These are phyloP conservation scores for Hypoxylon crocopeplum DNA, from an alignment of 495 filamentous ascomycete species.

Conservation along the genomic window DNA sequence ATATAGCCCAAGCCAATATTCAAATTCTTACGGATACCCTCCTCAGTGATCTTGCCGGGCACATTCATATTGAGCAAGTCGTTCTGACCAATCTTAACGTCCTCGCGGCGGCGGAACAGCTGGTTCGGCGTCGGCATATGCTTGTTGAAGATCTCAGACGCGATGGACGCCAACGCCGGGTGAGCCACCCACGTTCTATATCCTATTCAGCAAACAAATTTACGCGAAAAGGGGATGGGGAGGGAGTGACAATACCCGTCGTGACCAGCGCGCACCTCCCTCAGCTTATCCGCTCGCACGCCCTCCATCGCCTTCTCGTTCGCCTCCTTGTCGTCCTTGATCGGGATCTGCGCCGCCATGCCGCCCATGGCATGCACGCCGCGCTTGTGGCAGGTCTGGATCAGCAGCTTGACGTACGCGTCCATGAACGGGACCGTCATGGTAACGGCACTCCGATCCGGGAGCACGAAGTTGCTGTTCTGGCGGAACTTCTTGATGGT, in stretches of 20 bases:
- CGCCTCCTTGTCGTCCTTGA: slow-evolving; percentile 89
- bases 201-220: too few relatives aligned
- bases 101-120: slow-evolving; percentile 87
- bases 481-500: slow-evolving; percentile 99
- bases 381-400: slow-evolving; percentile 95
- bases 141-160: slow-evolving; percentile 95
- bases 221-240: not conserved
- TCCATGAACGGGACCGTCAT: slow-evolving; percentile 99
- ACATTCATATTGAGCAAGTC: slow-evolving; percentile 99
- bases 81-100: slow-evolving; percentile 83
- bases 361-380: slow-evolving; percentile 99
- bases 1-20: slow-evolving; percentile 97
- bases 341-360: slow-evolving; percentile 98
- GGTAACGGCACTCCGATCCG: slow-evolving; percentile 88
- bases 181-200: slow-evolving; percentile 87
- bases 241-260: slow-evolving; percentile 64
- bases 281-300: slow-evolving; percentile 93
- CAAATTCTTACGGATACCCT: slow-evolving; percentile 96
- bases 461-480: slow-evolving; percentile 89
- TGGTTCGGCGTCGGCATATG: slow-evolving; percentile 99
- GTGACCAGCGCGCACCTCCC: slow-evolving; percentile 93
- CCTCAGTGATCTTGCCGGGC: slow-evolving; percentile 91
- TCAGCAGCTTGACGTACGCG: slow-evolving; percentile 91
- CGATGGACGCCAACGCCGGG: slow-evolving; percentile 88
- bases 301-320: slow-evolving; percentile 95